Conservation (phyloP, 306 rosid genomes). For the Arachis hypogaea region DNA sequence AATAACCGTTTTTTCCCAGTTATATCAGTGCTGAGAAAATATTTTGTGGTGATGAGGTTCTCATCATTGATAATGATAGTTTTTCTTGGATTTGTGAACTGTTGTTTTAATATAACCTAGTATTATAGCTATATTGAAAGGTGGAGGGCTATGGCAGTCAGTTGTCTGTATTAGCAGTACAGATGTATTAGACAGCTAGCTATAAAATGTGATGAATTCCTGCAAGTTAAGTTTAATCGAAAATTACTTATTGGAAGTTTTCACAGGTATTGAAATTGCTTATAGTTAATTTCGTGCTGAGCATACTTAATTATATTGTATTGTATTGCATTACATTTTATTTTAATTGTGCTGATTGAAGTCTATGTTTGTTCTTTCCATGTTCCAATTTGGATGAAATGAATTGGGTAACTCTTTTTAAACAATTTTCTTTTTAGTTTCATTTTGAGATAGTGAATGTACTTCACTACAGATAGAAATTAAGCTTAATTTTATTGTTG, state of each 20-base stretch:
- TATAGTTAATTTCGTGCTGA: too few species aligned
- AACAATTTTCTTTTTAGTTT: too few species aligned
- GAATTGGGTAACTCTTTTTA: too few species aligned
- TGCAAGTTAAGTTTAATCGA: slow-evolving; percentile 7
- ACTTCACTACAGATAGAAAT: too few species aligned
- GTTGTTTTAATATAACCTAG: neutral
- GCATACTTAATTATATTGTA: too few species aligned
- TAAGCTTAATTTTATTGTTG: too few species aligned
- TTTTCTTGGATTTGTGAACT: neutral
- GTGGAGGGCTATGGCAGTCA: neutral
- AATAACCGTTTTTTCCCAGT: neutral
- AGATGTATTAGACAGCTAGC: neutral
- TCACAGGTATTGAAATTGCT: slow-evolving; percentile 33
- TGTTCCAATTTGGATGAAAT: neutral
- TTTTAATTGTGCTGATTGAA: neutral
- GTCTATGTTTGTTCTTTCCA: neutral
- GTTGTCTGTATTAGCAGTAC: slow-evolving; percentile 4
- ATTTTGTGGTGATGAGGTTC: too few species aligned
- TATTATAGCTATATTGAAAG: too few species aligned
- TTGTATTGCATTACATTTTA: neutral
- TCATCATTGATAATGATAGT: neutral
- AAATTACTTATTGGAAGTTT: slow-evolving; percentile 26
- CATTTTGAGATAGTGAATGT: too few species aligned
- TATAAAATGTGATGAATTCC: neutral
- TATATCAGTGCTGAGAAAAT: neutral